phyloP scores from a whole-genome alignment of 306 rosid genomes.

The Sechiopsis laciniata region DNA sequence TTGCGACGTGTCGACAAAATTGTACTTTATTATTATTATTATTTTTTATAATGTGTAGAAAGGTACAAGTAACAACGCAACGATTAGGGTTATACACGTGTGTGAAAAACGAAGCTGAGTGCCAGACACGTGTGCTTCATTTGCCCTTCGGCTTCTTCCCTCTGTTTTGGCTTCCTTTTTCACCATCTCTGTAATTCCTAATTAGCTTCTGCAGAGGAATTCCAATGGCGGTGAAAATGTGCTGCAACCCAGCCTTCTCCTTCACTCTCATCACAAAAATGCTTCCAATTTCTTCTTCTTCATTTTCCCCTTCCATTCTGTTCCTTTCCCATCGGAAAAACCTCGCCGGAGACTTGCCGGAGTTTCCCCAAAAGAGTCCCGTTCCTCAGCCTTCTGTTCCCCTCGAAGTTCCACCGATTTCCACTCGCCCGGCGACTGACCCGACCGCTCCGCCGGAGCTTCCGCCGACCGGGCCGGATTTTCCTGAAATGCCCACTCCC shows the following conservation, averaged over 20 bases:
- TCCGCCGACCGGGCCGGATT: constrained; percentile 22
- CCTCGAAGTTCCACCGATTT: constrained; percentile 28
- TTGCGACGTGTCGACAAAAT: too few relatives aligned
- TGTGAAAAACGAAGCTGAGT: too few relatives aligned
- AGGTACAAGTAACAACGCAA: too few relatives aligned
- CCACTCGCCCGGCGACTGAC: constrained; percentile 32
- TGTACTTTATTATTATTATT: too few relatives aligned
- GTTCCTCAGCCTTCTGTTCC: constrained; percentile 27
- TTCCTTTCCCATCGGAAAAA: background rate
- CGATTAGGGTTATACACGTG: too few relatives aligned
- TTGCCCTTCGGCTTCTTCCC: too few relatives aligned
- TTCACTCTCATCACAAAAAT: constrained; percentile 32
- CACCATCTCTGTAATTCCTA: too few relatives aligned
- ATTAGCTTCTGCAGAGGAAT: background rate
- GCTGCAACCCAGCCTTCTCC: constrained; percentile 28
- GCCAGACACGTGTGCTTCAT: too few relatives aligned
- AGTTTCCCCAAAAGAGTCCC: constrained; percentile 22
- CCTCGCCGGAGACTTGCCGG: background rate
- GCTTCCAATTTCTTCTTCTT: constrained; percentile 22
- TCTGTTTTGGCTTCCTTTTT: too few relatives aligned
- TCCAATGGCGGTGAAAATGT: background rate
- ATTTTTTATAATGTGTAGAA: too few relatives aligned
- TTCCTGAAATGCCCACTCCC: background rate
- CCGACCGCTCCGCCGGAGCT: constrained; percentile 41
- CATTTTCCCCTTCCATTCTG: background rate